phyloP scores from a whole-genome alignment of 2,329 filamentous ascomycete genomes.

The Fusarium nisikadoi region DNA sequence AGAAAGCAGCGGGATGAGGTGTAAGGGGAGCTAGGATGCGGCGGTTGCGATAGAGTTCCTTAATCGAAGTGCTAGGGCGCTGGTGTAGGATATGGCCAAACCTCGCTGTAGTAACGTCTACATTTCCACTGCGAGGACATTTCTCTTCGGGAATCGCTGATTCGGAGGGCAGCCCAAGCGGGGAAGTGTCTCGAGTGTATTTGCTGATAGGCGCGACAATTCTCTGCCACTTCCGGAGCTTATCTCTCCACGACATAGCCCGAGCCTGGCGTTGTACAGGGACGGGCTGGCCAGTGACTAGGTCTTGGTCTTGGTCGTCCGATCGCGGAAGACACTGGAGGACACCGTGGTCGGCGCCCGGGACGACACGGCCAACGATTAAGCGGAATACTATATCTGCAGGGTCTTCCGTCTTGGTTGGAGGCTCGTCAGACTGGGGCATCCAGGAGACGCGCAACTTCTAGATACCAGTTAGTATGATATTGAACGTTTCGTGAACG shows the following conservation, averaged over 20 bases:
- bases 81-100: constrained; percentile 64
- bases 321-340: constrained; percentile 40
- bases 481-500: background rate
- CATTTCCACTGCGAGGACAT: background rate
- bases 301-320: background rate
- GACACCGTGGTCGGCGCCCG: background rate
- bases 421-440: constrained; percentile 40
- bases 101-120: constrained; percentile 52
- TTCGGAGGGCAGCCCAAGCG: constrained; percentile 5
- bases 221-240: constrained; percentile 47
- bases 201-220: constrained; percentile 38
- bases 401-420: constrained; percentile 50
- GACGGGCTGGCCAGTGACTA: constrained; percentile 28
- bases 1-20: constrained; percentile 60
- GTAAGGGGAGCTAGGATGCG: constrained; percentile 58
- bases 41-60: constrained; percentile 13
- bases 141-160: constrained; percentile 8
- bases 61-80: background rate
- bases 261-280: constrained; percentile 46
- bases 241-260: constrained; percentile 51
- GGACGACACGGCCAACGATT: constrained; percentile 47
- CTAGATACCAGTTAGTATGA: constrained; percentile 37
- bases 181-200: background rate
- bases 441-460: constrained; percentile 57
- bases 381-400: constrained; percentile 60